phyloP scores from a whole-genome alignment of 305 asterid species.

The Solanum aculeatissimum region DNA sequence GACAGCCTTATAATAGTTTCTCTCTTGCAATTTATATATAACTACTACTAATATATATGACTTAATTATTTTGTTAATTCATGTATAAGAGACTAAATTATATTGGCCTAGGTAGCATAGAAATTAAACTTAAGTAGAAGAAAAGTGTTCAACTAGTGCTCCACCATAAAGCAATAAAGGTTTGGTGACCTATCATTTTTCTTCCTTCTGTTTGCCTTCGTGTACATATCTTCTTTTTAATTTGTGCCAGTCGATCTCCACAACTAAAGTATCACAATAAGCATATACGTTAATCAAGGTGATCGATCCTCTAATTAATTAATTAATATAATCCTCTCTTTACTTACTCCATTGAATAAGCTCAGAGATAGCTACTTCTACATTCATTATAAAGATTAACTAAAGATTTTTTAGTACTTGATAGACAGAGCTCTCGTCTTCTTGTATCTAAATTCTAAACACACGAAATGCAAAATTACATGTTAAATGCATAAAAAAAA shows the following conservation, averaged over 20 bases:
- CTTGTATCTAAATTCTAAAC: not conserved
- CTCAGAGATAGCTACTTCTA: not conserved
- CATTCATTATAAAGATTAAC: not conserved
- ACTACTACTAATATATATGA: not conserved
- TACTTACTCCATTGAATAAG: not conserved
- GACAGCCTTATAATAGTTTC: not conserved
- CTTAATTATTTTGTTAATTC: not conserved
- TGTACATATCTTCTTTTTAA: not conserved
- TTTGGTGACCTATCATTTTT: not conserved
- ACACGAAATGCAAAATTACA: no score
- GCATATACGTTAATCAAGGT: not conserved
- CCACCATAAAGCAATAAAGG: not conserved
- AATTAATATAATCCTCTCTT: not conserved
- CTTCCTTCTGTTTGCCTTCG: not conserved
- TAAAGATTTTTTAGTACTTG: not conserved
- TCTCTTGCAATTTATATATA: not conserved
- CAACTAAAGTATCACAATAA: not conserved
- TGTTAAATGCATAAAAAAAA: no score
- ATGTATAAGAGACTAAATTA: not conserved
- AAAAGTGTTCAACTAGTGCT: not conserved
- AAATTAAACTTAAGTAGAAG: not conserved
- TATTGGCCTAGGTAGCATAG: not conserved
- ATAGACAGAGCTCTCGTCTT: not conserved
- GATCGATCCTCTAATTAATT: not conserved
- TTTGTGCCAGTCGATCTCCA: not conserved